Percentiles rank a stretch among this genome's conserved stretches.
Evolutionary conservation across 768 basidiomycete species (phyloP).

Genomic region (Mycena galopus): DNA sequence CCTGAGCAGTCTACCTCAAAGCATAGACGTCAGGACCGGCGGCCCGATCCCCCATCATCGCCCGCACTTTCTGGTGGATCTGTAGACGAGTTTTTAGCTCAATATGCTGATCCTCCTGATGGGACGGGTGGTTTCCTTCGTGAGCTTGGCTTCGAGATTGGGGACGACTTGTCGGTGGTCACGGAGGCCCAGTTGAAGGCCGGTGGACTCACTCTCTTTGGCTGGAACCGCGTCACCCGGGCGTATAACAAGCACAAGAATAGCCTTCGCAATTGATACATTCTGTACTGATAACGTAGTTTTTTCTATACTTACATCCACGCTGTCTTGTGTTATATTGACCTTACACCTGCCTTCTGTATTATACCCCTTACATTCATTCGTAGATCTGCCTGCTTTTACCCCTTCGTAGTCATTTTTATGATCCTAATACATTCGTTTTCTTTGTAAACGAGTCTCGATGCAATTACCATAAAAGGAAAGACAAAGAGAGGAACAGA

Average conservation of each 20-base stretch:
- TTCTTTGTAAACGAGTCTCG: slow-evolving; percentile 1
- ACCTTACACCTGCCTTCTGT: not conserved
- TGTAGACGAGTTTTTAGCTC: not conserved
- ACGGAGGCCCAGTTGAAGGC: not conserved
- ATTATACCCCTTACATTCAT: not conserved
- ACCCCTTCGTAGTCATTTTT: slow-evolving; percentile 12
- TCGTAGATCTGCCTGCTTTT: slow-evolving; percentile 10
- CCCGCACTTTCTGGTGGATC: not conserved
- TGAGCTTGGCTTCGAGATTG: slow-evolving; percentile 7
- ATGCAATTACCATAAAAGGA: too few relatives aligned
- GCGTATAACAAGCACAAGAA: not conserved
- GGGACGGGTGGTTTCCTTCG: not conserved
- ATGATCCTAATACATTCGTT: slow-evolving; percentile 3
- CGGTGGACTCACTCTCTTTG: not conserved
- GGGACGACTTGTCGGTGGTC: not conserved
- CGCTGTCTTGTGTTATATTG: not conserved
- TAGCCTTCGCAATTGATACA: not conserved
- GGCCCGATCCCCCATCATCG: slow-evolving; percentile 1
- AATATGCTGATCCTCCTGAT: not conserved
- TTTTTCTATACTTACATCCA: not conserved
- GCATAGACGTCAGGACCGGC: not conserved
- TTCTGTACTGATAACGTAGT: not conserved
- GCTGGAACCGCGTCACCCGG: not conserved
- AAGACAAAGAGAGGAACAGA: too few relatives aligned
- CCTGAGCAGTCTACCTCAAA: not conserved